Evolutionary conservation across 306 rosid species (phyloP).

Genomic region (Sphenostylis stenocarpa): DNA sequence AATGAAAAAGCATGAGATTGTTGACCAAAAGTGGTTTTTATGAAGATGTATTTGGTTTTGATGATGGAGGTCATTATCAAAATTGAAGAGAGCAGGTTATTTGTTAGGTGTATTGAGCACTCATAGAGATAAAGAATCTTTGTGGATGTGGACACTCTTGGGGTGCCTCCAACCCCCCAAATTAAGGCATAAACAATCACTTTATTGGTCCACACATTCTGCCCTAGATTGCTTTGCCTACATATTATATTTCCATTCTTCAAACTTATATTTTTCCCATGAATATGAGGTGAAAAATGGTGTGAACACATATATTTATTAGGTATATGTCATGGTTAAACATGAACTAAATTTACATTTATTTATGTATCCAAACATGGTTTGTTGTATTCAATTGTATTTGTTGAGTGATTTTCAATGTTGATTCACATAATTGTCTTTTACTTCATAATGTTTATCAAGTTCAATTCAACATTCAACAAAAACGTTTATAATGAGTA

Average conservation of each 20-base stretch:
- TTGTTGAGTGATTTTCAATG: too few species aligned
- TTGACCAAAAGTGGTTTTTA: constrained; percentile 48
- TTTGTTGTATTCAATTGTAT: neutral
- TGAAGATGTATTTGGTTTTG: constrained; percentile 42
- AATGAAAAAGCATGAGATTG: constrained; percentile 53
- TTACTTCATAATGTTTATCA: neutral
- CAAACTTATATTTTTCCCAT: neutral
- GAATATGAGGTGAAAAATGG: neutral
- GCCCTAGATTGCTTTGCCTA: constrained; percentile 3
- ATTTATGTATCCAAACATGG: neutral
- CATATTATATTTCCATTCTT: neutral
- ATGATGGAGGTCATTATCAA: constrained; percentile 64
- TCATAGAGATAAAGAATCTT: constrained; percentile 47
- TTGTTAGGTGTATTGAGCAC: constrained; percentile 68
- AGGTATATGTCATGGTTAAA: too few species aligned
- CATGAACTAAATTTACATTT: too few species aligned
- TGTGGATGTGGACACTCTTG: constrained; percentile 32
- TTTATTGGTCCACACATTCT: constrained; percentile 29
- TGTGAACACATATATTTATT: too few species aligned
- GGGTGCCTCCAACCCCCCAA: constrained; percentile 42
- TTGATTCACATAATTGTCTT: neutral
- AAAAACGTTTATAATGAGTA: too few species aligned
- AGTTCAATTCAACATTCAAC: too few species aligned
- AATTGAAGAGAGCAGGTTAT: constrained; percentile 71
- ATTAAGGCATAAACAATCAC: constrained; percentile 29